phyloP scores from a whole-genome alignment of 371 early-diverging fungal genomes.

The Apophysomyces sp. region DNA sequence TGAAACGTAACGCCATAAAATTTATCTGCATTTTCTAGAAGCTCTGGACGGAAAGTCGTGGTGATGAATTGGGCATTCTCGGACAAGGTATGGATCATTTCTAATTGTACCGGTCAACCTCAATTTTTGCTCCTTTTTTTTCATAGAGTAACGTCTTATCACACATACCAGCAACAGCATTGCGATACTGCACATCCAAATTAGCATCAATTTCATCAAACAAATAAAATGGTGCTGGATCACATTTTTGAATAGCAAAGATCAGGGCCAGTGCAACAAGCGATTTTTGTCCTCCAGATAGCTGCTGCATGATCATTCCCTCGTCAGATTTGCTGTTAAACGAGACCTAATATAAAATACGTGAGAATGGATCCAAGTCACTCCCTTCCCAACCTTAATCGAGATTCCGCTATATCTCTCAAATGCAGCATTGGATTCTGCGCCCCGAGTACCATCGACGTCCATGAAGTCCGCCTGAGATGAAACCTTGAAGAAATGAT shows the following conservation, averaged over 20 bases:
- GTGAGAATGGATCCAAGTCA: not conserved
- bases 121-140: too few species aligned
- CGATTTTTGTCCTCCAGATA: conserved; percentile 99
- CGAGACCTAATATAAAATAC: conserved; percentile 58
- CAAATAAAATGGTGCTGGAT: conserved; percentile 99
- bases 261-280: conserved; percentile 97
- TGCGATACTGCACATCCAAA: conserved; percentile 95
- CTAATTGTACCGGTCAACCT: conserved; percentile 18
- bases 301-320: conserved; percentile 91
- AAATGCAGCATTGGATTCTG: conserved; percentile 31
- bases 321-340: conserved; percentile 89
- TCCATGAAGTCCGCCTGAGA: conserved; percentile 38
- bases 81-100: conserved; percentile 87
- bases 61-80: conserved; percentile 95
- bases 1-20: conserved; percentile 97
- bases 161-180: conserved; percentile 83
- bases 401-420: conserved; percentile 92
- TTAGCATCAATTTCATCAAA: conserved; percentile 99
- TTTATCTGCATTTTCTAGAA: conserved; percentile 88
- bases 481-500: not conserved
- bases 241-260: conserved; percentile 98
- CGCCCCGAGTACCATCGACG: conserved; percentile 39
- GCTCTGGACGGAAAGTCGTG: conserved; percentile 97
- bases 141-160: too few species aligned
- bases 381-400: conserved; percentile 70